These are phyloP conservation scores for Discostella stelligeroides DNA, from an alignment of 108 stramenopile species.

Conservation along the genomic window DNA sequence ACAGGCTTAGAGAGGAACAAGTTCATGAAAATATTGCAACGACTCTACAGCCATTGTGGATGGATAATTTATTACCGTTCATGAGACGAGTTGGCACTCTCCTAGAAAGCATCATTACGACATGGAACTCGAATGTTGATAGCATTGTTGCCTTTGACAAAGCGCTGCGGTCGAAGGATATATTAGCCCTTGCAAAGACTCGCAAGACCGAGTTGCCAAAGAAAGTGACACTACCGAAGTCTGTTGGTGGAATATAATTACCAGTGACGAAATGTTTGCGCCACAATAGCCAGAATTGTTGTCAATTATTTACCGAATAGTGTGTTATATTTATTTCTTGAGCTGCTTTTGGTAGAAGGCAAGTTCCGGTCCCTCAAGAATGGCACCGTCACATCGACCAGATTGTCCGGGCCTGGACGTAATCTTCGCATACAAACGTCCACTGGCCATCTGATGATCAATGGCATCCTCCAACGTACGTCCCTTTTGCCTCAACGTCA, in stretches of 20 bases:
- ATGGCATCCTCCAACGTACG: constrained; percentile 87
- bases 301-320: constrained; percentile 13
- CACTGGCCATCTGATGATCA: constrained; percentile 96
- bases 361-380: constrained; percentile 98
- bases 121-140: constrained; percentile 6
- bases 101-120: neutral
- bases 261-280: too few relatives aligned
- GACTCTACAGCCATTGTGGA: constrained; percentile 8
- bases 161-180: neutral
- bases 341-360: constrained; percentile 98
- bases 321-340: constrained; percentile 78
- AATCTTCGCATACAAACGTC: constrained; percentile 96
- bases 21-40: neutral
- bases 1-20: neutral
- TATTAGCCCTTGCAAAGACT: neutral
- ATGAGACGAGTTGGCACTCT: neutral
- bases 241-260: neutral
- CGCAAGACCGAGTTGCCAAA: constrained; percentile 1
- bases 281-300: neutral
- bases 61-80: neutral
- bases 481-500: constrained; percentile 85
- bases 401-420: constrained; percentile 98
- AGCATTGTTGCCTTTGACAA: constrained; percentile 1
- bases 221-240: neutral
- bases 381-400: constrained; percentile 97